These are phyloP conservation scores for Paramecium tetraurelia DNA, from an alignment of 73 alveolate species.

Conservation along the genomic window DNA sequence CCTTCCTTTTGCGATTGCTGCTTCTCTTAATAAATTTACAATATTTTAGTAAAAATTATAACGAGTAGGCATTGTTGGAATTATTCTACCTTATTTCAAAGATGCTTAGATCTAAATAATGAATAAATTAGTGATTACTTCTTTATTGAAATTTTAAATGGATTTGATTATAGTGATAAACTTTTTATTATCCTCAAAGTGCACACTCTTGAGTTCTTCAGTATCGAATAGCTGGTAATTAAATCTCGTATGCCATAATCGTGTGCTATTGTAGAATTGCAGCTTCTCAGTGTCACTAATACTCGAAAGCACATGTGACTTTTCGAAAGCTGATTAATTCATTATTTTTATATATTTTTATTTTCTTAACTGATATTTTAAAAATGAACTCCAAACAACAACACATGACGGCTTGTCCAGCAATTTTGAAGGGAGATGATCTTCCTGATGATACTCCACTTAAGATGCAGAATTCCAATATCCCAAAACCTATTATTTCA, in stretches of 20 bases:
- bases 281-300: constrained; percentile 4
- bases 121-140: background rate
- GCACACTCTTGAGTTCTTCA: background rate
- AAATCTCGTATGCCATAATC: constrained; percentile 16
- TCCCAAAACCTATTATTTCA: background rate
- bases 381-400: constrained; percentile 27
- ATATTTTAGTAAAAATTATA: background rate
- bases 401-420: constrained; percentile 40
- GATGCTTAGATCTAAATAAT: background rate
- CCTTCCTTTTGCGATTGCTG: background rate
- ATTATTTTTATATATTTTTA: background rate
- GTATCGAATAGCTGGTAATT: background rate
- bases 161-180: background rate
- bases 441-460: background rate
- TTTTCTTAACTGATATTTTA: constrained; percentile 16
- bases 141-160: background rate
- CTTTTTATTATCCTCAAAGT: constrained; percentile 3
- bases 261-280: background rate
- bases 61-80: background rate
- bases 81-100: background rate
- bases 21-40: constrained; percentile 25
- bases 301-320: background rate
- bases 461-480: background rate
- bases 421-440: constrained; percentile 22
- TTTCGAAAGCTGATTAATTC: constrained; percentile 7